Base-by-base conservation (phyloP, 305 asterid species). In the Ajuga reptans region DNA sequence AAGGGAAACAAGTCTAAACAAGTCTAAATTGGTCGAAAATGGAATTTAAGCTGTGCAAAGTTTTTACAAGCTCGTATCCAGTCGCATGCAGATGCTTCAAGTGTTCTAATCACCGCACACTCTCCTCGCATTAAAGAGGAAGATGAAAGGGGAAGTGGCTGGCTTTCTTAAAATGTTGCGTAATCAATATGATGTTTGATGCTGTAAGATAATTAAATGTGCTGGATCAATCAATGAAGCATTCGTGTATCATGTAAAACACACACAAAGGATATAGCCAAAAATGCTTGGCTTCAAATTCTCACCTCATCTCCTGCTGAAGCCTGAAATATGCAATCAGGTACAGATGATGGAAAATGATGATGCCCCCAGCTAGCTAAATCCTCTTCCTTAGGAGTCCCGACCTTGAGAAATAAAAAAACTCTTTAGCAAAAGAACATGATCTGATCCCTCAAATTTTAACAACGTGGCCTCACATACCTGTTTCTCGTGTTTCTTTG, bases 381-480 rank as follows among this genome's bases (percentile, higher is more conserved):
- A 76, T 93, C 96, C 76, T 93, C 99, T 75, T 93, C 99, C 81
- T 86, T 90, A 8, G 99, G 99, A 71, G 89, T 77, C 80, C 99
- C 96, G 34, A 93, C 87, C 99, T 93, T 79, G 57, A 77, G n/a
- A 62, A 9, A 47, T 24, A 59, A 66, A 41, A 7, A 17, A 18
- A 9, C 56, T 52, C 60, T 54, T 74, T 4, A 63, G 69, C 69
- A 24, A 62, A 80, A 41, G 64, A 79, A 53, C 36, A 64, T 16
- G 27, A 17, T 45, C 36, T 16, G 53, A 29, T 31, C 50, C 61
- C 18, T 66, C 29, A 68, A 63, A 74, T 36, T 55, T 3, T 9
- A 37, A 51, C 72, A 57, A 60, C 54, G 46, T 69, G 10, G 66
- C 12, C 54, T 27, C 34, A 62, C 72, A 29, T n/a, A 89, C 98